Conservation (phyloP, 495 filamentous ascomycete genomes). For the Hypomontagnella submonticulosa region DNA sequence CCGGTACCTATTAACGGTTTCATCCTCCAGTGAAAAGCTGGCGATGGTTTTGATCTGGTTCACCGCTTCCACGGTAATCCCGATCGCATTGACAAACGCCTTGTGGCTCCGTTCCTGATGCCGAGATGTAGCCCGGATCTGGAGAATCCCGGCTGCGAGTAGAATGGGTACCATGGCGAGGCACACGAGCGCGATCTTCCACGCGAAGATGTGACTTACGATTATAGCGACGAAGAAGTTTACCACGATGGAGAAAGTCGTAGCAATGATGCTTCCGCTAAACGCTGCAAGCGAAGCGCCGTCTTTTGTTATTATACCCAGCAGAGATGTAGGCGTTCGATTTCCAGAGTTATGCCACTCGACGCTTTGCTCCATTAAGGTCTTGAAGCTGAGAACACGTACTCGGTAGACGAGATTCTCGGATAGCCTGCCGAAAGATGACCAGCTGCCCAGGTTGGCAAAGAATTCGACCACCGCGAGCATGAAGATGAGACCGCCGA, state of each 20-base stretch:
- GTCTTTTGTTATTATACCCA: slow-evolving; percentile 63
- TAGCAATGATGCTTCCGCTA: slow-evolving; percentile 50
- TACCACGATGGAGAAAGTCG: slow-evolving; percentile 54
- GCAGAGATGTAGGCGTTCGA: slow-evolving; percentile 58
- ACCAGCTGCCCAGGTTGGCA: slow-evolving; percentile 62
- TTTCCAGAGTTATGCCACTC: slow-evolving; percentile 65
- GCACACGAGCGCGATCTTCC: slow-evolving; percentile 69
- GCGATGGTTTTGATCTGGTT: slow-evolving; percentile 68
- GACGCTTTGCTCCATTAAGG: slow-evolving; percentile 64
- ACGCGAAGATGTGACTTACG: slow-evolving; percentile 68
- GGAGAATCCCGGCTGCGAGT: slow-evolving; percentile 62
- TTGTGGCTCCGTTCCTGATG: slow-evolving; percentile 68
- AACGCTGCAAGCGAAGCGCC: slow-evolving; percentile 61
- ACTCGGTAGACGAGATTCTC: slow-evolving; percentile 64
- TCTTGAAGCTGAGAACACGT: slow-evolving; percentile 62
- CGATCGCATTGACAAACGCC: slow-evolving; percentile 65
- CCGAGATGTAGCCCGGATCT: slow-evolving; percentile 61
- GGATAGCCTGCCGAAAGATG: slow-evolving; percentile 62
- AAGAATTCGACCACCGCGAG: slow-evolving; percentile 64
- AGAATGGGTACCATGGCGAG: slow-evolving; percentile 64
- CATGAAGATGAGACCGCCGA: slow-evolving; percentile 66
- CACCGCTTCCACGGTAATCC: slow-evolving; percentile 69
- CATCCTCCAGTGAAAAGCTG: slow-evolving; percentile 62
- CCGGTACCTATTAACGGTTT: slow-evolving; percentile 58
- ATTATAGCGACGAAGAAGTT: slow-evolving; percentile 60